These are phyloP conservation scores for Pezicula carpinea DNA, from an alignment of 2,329 filamentous ascomycete species.

Conservation along the genomic window DNA sequence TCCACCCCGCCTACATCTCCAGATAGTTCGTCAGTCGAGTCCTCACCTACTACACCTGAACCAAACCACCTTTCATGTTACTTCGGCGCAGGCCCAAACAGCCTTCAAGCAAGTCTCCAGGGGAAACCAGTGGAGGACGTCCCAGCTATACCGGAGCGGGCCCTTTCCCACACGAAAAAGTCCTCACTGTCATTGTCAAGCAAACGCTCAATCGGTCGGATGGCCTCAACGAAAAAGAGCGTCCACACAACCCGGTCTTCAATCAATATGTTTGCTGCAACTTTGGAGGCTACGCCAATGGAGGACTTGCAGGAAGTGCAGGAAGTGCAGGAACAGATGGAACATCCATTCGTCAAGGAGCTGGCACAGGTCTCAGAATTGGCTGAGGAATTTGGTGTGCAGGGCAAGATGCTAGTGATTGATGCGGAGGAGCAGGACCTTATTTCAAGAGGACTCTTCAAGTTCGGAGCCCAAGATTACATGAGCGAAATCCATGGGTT, in stretches of 20 bases:
- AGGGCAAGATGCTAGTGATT: conserved; percentile 50
- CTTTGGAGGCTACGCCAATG: conserved; percentile 15
- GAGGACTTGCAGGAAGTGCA: conserved; percentile 18
- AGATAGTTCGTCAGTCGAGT: conserved; percentile 36
- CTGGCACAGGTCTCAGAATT: conserved; percentile 89
- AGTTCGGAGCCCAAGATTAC: conserved; percentile 79
- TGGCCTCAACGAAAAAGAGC: conserved; percentile 55
- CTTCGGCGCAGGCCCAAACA: conserved; percentile 37
- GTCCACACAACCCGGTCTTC: conserved; percentile 53
- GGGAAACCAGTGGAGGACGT: conserved; percentile 33
- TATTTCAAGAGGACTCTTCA: conserved; percentile 62
- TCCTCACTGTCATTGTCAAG: conserved; percentile 72
- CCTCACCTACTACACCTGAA: conserved; percentile 45
- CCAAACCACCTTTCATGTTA: conserved; percentile 66
- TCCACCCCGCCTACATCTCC: conserved; percentile 39
- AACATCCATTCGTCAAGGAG: conserved; percentile 83
- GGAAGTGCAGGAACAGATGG: conserved; percentile 11
- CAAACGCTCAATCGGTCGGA: conserved; percentile 58
- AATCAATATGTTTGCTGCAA: conserved; percentile 24
- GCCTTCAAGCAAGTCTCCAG: conserved; percentile 11
- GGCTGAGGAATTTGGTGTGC: conserved; percentile 77
- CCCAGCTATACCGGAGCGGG: conserved; percentile 70
- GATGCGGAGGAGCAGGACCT: conserved; percentile 74
- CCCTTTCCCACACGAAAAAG: conserved; percentile 85
- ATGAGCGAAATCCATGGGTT: conserved; percentile 72